Evolutionary conservation across 352 stramenopile species (phyloP).

Genomic region (Pythium diclinum): DNA sequence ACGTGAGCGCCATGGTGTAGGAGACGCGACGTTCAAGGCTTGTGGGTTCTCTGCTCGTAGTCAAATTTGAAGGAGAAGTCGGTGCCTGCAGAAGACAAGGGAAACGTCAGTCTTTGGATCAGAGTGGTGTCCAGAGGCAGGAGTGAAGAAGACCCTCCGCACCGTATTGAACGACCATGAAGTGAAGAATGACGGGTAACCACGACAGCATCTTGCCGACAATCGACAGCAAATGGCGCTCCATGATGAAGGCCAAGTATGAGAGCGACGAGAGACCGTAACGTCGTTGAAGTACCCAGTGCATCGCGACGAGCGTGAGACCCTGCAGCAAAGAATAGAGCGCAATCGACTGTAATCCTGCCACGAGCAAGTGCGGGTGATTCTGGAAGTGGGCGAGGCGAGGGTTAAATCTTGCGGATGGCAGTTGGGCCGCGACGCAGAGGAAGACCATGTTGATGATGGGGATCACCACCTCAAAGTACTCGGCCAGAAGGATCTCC

Average conservation of each 20-base stretch:
- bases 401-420: constrained; percentile 17
- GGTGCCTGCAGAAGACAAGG: neutral
- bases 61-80: constrained; percentile 1
- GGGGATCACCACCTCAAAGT: constrained; percentile 25
- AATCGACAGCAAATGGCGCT: constrained; percentile 19
- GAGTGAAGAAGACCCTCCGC: neutral
- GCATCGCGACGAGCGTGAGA: constrained; percentile 13
- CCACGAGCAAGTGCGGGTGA: neutral
- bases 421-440: constrained; percentile 3
- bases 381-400: neutral
- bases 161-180: constrained; percentile 23
- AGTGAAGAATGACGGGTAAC: constrained; percentile 21
- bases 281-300: constrained; percentile 15
- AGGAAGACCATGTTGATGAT: constrained; percentile 21
- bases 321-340: constrained; percentile 18
- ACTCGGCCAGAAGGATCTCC: constrained; percentile 22
- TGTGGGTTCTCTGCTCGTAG: neutral
- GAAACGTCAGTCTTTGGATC: neutral
- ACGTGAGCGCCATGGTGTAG: constrained; percentile 21
- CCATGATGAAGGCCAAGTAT: constrained; percentile 22
- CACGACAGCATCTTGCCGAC: constrained; percentile 18
- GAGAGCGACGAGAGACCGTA: constrained; percentile 16
- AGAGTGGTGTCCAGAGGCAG: neutral
- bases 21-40: neutral
- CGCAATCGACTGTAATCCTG: neutral